Conservation (phyloP, 495 filamentous ascomycete species). For the Hypoxylon intermedium region DNA sequence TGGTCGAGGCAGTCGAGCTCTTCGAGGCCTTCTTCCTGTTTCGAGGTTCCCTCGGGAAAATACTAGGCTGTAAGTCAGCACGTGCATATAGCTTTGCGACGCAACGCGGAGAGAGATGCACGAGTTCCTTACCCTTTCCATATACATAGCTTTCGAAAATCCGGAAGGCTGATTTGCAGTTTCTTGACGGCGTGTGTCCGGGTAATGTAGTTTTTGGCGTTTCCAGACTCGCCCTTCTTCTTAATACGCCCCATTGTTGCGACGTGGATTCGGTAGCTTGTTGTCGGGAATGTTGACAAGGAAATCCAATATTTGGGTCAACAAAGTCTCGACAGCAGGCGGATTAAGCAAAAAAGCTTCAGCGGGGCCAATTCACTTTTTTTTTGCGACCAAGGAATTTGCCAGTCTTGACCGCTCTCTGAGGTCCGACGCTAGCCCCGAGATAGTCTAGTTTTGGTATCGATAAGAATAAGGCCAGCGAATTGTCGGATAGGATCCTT, state of each 20-base stretch:
- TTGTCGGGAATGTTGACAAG: not conserved
- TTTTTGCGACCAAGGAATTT: constrained; percentile 28
- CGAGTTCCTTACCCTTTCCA: constrained; percentile 71
- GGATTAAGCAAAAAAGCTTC: constrained; percentile 26
- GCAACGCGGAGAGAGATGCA: not conserved
- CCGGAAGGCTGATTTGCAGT: constrained; percentile 93
- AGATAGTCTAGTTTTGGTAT: not conserved
- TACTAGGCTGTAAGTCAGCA: constrained; percentile 52
- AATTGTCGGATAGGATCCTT: constrained; percentile 1
- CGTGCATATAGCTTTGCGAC: not conserved
- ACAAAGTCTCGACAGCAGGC: not conserved
- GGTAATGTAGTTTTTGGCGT: constrained; percentile 98
- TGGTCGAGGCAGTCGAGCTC: constrained; percentile 84
- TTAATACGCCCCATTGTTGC: constrained; percentile 81
- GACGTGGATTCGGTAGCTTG: constrained; percentile 2
- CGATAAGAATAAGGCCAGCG: constrained; percentile 28
- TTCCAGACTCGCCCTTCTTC: constrained; percentile 93
- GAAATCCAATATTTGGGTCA: not conserved
- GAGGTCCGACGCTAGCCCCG: constrained; percentile 3
- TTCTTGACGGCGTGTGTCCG: constrained; percentile 95
- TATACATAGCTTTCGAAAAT: constrained; percentile 97
- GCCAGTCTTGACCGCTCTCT: constrained; percentile 27
- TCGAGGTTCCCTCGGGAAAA: constrained; percentile 94
- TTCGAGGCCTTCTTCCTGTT: constrained; percentile 97
- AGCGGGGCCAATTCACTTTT: constrained; percentile 50